Base-by-base conservation (phyloP, 2,329 filamentous ascomycete genomes). In the Thelonectria olida region DNA sequence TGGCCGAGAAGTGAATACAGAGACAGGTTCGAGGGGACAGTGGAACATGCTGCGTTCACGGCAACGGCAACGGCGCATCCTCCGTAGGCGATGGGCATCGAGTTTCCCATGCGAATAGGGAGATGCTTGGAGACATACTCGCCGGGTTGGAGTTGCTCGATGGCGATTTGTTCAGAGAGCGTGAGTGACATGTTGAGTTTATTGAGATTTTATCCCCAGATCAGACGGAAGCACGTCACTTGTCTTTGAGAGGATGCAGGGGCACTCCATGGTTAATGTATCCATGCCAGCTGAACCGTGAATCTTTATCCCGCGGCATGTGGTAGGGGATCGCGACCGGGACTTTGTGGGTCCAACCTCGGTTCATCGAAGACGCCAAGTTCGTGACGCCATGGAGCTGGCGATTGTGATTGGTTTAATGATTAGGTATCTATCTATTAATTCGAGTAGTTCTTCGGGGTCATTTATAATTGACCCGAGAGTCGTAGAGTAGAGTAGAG, bases 1-100 rank as follows among this genome's bases (percentile, higher is more conserved):
- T 82, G 75, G 0, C 83, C 83, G 0, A 80, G 64, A 0, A 81
- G 66, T 0, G 81, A 82, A 66, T 84, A 84, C 4, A 84, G 71
- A 3, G 76, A 72, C 67, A 81, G 78, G 2, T 64, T 67, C 0
- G 67, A 10, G 0, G 77, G 72, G 0, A 81, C 76, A 1, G 79
- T 78, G 2, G 73, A 68, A 44, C 65, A 77, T 0, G 82, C 82
- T 0, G 80, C 78, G 63, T 78, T 77, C 9, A 78, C 73, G 1
- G 79, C 82, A 2, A 79, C 61, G 4, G 69, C 76, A 2, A 81
- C 67, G 2, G 81, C 73, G 61, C 76, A 83, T 1, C 82, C 81
- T 28, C 82, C 81, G 59, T 81, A 84, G 2, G 81, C 81, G 31
- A 78, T 73, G 20, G 75, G 73, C 51, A 64, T 53, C 3, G 70